These are phyloP conservation scores for Pseudoneurospora amorphoporcata DNA, from an alignment of 495 filamentous ascomycete species.

Conservation along the genomic window DNA sequence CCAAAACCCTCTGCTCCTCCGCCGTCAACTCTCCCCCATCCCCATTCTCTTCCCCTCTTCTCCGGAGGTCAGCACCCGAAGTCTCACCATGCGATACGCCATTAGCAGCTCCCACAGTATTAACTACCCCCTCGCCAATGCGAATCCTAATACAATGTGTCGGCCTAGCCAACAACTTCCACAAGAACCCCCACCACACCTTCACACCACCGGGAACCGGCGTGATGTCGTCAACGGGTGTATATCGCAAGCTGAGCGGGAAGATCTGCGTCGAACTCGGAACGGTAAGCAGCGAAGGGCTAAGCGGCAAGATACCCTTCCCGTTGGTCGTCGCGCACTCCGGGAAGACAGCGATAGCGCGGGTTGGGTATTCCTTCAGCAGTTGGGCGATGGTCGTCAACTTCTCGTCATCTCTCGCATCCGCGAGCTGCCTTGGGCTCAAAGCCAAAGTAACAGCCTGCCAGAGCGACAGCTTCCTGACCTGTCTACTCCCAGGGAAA, in stretches of 20 bases:
- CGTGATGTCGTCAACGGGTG: constrained; percentile 79
- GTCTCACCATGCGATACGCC: constrained; percentile 8
- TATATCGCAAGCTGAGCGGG: constrained; percentile 80
- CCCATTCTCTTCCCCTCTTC: constrained; percentile 24
- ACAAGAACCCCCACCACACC: constrained; percentile 58
- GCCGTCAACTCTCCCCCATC: constrained; percentile 32
- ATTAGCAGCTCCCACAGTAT: constrained; percentile 22
- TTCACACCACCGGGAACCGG: constrained; percentile 53
- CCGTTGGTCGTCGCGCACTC: constrained; percentile 93
- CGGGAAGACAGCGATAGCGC: constrained; percentile 76
- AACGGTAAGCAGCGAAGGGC: constrained; percentile 56
- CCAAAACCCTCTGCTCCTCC: constrained; percentile 53
- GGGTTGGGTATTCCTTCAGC: constrained; percentile 53
- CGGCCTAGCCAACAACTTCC: constrained; percentile 72
- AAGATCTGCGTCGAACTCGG: constrained; percentile 64
- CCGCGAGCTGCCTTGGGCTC: constrained; percentile 40
- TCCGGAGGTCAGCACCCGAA: constrained; percentile 28
- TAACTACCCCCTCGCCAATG: constrained; percentile 61
- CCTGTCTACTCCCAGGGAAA: constrained; percentile 61
- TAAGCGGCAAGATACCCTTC: constrained; percentile 76
- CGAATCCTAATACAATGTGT: constrained; percentile 86
- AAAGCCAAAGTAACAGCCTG: constrained; percentile 67
- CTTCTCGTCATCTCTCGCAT: constrained; percentile 31
- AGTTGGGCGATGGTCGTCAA: constrained; percentile 54
- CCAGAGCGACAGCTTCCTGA: constrained; percentile 66